Evolutionary conservation across 192 early-diverging fungal genomes (phyloP), one percentile per base, ranked within the genome.

Genomic region (Haplosporangium gracile): DNA sequence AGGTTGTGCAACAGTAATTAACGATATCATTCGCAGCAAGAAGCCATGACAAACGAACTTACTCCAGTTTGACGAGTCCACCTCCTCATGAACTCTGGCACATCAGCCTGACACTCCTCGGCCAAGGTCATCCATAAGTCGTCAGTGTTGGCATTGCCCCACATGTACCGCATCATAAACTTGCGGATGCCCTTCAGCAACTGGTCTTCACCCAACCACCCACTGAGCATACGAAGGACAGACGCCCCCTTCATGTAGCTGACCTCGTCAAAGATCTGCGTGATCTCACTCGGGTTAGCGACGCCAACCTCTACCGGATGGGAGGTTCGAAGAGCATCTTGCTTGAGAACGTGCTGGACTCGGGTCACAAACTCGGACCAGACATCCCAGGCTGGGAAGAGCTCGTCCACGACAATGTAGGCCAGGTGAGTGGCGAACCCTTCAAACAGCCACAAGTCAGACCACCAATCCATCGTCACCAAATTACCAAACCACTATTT

Each of bases 191-290:
- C 93, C 1, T 70, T 69, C 57, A 93, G 47, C 57, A 94, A 85
- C 53, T 70, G 77, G 13, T 91, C 89, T 32, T 88, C 76, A 32
- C 92, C 92, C 53, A 94, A 47, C 81, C 91, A 91, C 8, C 91
- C 88, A 69, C 90, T 90, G 38, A 97, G 88, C 96, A 97, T 96
- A 70, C 97, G 92, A 79, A 97, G 94, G 26, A 96, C 93, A 20
- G 91, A 90, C 20, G 94, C 94, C 4, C 97, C 97, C 84, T 97
- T 97, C 86, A 89, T 92, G 91, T 97, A 97, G 24, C 92, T 92
- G 79, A 97, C 95, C 29, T 95, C 93, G 81, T 97, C 97, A 73
- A 97, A 97, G 47, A 97, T 95, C 89, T 97, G 94, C 53, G 87
- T 84, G 69, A 97, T 95, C 65, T 97, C 95, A 29, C 93, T 89